Percentiles rank a stretch among this genome's conserved stretches.
phyloP scores from a whole-genome alignment of 2,329 filamentous ascomycete genomes.

The Whalleya microplaca region DNA sequence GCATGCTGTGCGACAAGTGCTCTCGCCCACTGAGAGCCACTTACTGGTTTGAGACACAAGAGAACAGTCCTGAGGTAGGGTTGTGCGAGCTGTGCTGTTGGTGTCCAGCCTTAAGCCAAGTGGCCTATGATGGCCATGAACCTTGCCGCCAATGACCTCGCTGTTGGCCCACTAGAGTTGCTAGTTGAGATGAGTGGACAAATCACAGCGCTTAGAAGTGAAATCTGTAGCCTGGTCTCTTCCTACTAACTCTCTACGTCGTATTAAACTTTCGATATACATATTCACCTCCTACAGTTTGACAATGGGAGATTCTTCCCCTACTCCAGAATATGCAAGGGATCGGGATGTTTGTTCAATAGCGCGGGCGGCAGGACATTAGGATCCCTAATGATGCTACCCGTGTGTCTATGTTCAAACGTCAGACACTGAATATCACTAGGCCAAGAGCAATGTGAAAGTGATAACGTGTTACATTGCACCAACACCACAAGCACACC shows the following conservation, averaged over 20 bases:
- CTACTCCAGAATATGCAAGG: constrained; percentile 6
- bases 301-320: constrained; percentile 2
- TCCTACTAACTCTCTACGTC: constrained; percentile 16
- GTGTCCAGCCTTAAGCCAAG: constrained; percentile 4
- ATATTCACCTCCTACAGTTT: constrained; percentile 1
- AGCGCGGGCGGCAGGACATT: constrained; percentile 15
- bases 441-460: constrained; percentile 4
- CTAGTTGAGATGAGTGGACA: constrained; percentile 25
- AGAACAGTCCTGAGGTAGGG: not conserved
- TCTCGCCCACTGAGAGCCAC: not conserved
- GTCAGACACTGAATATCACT: constrained; percentile 19
- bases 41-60: not conserved
- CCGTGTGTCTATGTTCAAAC: constrained; percentile 4
- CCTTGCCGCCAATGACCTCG: constrained; percentile 32
- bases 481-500: not conserved
- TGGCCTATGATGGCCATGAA: constrained; percentile 12
- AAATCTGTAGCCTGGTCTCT: not conserved
- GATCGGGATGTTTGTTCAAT: constrained; percentile 11
- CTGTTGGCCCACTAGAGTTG: constrained; percentile 18
- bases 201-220: constrained; percentile 27
- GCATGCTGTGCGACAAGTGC: not conserved
- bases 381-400: constrained; percentile 15
- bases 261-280: constrained; percentile 11
- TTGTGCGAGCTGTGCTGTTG: not conserved
- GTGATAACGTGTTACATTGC: constrained; percentile 3